Conservation (phyloP, 129 eudicot species). For the Saussurea involucrata region DNA sequence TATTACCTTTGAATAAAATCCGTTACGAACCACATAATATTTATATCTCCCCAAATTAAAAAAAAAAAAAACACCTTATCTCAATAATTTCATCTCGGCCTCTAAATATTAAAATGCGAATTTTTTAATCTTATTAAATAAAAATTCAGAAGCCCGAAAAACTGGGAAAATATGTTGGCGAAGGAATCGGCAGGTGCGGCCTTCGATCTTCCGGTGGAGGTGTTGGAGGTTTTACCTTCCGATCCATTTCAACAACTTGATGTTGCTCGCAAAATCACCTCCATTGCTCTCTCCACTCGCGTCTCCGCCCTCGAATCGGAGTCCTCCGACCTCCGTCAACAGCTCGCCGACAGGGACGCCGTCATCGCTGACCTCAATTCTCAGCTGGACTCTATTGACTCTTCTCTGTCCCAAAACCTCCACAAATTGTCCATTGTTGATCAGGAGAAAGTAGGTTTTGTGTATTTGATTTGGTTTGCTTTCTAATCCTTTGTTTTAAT, state of each 20-base stretch:
- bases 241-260: slow-evolving; percentile 96
- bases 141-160: neutral
- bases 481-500: neutral
- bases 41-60: neutral
- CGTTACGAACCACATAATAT: slow-evolving; percentile 24
- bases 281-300: slow-evolving; percentile 90
- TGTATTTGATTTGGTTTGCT: neutral
- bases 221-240: slow-evolving; percentile 63
- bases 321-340: slow-evolving; percentile 54
- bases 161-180: slow-evolving; percentile 26
- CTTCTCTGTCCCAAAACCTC: slow-evolving; percentile 50
- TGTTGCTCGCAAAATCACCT: slow-evolving; percentile 93
- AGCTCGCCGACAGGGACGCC: slow-evolving; percentile 56
- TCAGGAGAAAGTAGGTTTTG: slow-evolving; percentile 53
- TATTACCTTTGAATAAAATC: neutral
- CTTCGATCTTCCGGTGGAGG: slow-evolving; percentile 75
- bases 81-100: neutral
- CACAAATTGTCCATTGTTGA: slow-evolving; percentile 48
- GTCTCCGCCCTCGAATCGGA: slow-evolving; percentile 88
- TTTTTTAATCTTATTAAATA: neutral
- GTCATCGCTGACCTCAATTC: slow-evolving; percentile 60
- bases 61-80: slow-evolving; percentile 8
- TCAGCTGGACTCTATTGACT: slow-evolving; percentile 68
- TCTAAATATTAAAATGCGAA: neutral
- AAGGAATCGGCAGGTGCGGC: slow-evolving; percentile 33